Evolutionary conservation across 768 basidiomycete species (phyloP).

Genomic region (Mycena kentingensis): DNA sequence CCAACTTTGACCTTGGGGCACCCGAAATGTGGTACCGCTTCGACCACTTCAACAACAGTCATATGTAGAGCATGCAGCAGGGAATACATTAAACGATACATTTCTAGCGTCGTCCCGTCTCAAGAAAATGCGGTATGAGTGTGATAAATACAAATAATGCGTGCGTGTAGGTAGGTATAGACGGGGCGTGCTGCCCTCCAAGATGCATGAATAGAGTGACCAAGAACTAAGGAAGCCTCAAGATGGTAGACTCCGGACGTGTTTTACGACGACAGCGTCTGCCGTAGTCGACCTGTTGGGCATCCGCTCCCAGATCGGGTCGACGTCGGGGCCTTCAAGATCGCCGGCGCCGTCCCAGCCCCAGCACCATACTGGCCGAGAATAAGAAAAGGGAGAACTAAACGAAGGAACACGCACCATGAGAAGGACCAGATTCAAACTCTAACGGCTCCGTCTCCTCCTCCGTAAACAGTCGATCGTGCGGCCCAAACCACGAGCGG

Average conservation of each 20-base stretch:
- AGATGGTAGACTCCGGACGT: conserved; percentile 52
- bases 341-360: conserved; percentile 99
- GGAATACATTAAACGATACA: neutral
- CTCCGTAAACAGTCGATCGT: conserved; percentile 88
- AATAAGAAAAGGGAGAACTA: conserved; percentile 2
- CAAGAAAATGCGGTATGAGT: too few species aligned
- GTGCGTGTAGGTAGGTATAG: too few species aligned
- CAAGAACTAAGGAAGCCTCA: too few species aligned
- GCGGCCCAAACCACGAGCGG: conserved; percentile 96
- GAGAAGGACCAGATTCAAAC: conserved; percentile 80
- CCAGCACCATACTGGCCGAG: conserved; percentile 91
- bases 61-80: too few species aligned
- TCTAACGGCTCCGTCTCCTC: conserved; percentile 81
- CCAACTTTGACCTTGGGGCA: neutral
- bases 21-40: neutral
- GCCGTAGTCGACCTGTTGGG: conserved; percentile 58
- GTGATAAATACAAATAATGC: too few species aligned
- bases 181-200: too few species aligned
- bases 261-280: conserved; percentile 69
- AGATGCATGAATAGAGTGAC: too few species aligned
- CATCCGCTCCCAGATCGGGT: conserved; percentile 94
- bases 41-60: too few species aligned
- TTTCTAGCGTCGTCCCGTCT: neutral
- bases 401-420: conserved; percentile 59
- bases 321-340: conserved; percentile 95